Evolutionary conservation across 179 eudicot genomes (phyloP).

Genomic region (Camellia oleifera): DNA sequence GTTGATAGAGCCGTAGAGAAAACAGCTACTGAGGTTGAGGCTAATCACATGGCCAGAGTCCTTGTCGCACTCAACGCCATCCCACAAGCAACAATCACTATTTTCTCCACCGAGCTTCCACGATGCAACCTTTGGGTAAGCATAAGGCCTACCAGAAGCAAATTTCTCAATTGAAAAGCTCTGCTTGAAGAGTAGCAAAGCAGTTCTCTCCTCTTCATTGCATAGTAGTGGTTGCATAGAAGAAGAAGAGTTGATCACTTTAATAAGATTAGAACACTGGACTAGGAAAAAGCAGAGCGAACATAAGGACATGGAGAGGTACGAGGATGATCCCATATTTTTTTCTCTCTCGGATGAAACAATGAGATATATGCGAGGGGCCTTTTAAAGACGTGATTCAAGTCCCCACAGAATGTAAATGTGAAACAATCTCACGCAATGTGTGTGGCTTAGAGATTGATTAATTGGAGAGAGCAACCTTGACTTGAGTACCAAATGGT

Average conservation of each 20-base stretch:
- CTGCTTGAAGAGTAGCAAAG: not conserved
- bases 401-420: too few relatives aligned
- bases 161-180: not conserved
- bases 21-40: slow-evolving; percentile 13
- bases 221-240: not conserved
- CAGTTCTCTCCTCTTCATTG: slow-evolving; percentile 2
- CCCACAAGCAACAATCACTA: slow-evolving; percentile 8
- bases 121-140: not conserved
- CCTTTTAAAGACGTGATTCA: too few relatives aligned
- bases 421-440: too few relatives aligned
- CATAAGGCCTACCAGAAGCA: not conserved
- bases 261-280: not conserved
- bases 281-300: not conserved
- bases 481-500: too few relatives aligned
- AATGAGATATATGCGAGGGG: too few relatives aligned
- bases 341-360: too few relatives aligned
- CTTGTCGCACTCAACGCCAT: slow-evolving; percentile 3
- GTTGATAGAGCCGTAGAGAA: not conserved
- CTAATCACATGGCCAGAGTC: slow-evolving; percentile 4
- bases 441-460: too few relatives aligned
- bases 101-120: not conserved
- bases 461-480: too few relatives aligned
- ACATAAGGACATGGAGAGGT: not conserved
- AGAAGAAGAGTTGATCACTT: not conserved
- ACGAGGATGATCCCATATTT: not conserved